Percentiles rank a stretch among this genome's conserved stretches.
Conservation (phyloP, 2,329 filamentous ascomycete genomes). For the Botryotinia narcissicola region DNA sequence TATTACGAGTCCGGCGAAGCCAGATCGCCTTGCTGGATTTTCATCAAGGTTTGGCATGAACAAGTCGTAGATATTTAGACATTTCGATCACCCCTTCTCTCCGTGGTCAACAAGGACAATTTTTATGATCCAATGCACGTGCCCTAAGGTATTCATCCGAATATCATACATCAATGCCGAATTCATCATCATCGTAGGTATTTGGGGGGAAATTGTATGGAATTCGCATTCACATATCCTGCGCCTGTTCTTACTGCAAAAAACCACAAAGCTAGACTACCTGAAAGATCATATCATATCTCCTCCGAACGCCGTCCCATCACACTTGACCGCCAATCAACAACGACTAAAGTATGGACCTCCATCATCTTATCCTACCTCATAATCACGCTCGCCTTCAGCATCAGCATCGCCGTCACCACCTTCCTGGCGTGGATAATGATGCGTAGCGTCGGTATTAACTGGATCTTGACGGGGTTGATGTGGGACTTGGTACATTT, state of each 20-base stretch:
- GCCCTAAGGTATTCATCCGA: not conserved
- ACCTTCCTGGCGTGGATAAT: slow-evolving; percentile 42
- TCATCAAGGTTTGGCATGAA: slow-evolving; percentile 73
- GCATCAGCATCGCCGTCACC: slow-evolving; percentile 46
- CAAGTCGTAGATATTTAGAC: slow-evolving; percentile 30
- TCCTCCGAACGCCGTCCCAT: slow-evolving; percentile 22
- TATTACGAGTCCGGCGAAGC: slow-evolving; percentile 56
- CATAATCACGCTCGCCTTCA: slow-evolving; percentile 46
- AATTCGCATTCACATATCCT: slow-evolving; percentile 16
- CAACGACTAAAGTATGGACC: slow-evolving; percentile 5
- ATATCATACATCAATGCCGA: not conserved
- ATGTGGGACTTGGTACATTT: slow-evolving; percentile 44
- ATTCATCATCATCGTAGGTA: not conserved
- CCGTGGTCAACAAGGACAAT: not conserved
- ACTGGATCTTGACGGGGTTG: slow-evolving; percentile 41
- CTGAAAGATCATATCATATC: slow-evolving; percentile 9
- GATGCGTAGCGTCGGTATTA: slow-evolving; percentile 40
- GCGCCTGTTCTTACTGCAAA: slow-evolving; percentile 15
- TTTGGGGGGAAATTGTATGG: not conserved
- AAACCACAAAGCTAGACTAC: slow-evolving; percentile 12
- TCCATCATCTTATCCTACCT: slow-evolving; percentile 37
- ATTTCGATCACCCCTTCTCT: not conserved
- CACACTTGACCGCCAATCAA: slow-evolving; percentile 3
- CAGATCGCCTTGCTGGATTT: slow-evolving; percentile 66
- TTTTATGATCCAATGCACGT: not conserved